Percentiles rank a stretch among this genome's conserved stretches.
phyloP scores from a whole-genome alignment of 805 yeast genomes.

The Saccharomycopsis fibuligera region DNA sequence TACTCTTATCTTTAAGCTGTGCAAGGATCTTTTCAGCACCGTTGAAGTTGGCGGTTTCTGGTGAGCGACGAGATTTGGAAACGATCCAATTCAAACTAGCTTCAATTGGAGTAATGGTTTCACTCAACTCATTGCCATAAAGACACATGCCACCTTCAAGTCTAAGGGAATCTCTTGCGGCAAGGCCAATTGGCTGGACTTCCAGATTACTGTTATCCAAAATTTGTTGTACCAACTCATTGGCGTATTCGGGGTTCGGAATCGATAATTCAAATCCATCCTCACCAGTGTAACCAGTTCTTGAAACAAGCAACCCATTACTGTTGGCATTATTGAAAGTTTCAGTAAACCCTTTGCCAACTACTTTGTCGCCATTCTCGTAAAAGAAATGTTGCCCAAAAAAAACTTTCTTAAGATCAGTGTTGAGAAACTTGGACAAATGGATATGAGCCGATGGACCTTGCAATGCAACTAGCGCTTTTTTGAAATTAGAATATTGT shows the following conservation, averaged over 20 bases:
- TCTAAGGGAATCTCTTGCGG: conserved; percentile 95
- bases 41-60: conserved; percentile 49
- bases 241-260: conserved; percentile 47
- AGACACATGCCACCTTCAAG: conserved; percentile 98
- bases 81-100: conserved; percentile 87
- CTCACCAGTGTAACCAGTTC: conserved; percentile 98
- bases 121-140: conserved; percentile 87
- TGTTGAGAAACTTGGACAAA: conserved; percentile 56
- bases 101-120: conserved; percentile 76
- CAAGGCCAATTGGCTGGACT: conserved; percentile 87
- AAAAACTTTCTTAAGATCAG: conserved; percentile 51
- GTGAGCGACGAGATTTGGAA: conserved; percentile 67
- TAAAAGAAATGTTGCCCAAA: conserved; percentile 67
- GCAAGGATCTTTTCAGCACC: conserved; percentile 65
- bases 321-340: conserved; percentile 32
- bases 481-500: conserved; percentile 26
- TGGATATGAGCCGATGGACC: conserved; percentile 80
- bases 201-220: conserved; percentile 42
- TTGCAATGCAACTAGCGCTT: conserved; percentile 79
- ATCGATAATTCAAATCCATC: conserved; percentile 94
- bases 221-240: conserved; percentile 54
- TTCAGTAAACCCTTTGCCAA: conserved; percentile 25
- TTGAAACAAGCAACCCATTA: conserved; percentile 64
- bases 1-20: conserved; percentile 62
- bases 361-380: conserved; percentile 22